Evolutionary conservation across 2,329 filamentous ascomycete species (phyloP), one percentile per base, ranked within the genome.

Genomic region (Chrysosphaeria jannelii): DNA sequence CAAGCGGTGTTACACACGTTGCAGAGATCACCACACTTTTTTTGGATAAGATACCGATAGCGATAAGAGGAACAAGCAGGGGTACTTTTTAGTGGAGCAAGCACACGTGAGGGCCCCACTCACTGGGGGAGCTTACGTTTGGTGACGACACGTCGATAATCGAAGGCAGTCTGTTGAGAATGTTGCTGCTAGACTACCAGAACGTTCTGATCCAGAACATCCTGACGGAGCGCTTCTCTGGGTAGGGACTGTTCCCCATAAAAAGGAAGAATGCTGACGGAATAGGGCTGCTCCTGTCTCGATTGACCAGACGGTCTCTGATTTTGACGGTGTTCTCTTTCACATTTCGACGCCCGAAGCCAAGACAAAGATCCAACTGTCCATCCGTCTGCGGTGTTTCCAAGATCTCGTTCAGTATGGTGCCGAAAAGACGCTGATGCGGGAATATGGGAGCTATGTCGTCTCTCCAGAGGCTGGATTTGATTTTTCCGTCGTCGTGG

Each of bases 311-410:
- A 76, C 89, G 31, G 76, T 91, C 31, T 93, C 81, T 42, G 85
- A 99, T 50, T 99, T 99, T 42, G 88, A 97, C 49, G 81, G 81
- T 42, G 85, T 93, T 36, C 89, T 74, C 35, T 99, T 93, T 50
- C 85, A 97, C 47, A 79, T 97, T 40, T 93, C 81, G 18, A 97
- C 85, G 1, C 85, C 81, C 28, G 78, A 90, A 45, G 53, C 65
- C 30, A 93, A 93, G 56, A 68, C 75, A 23, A 76, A 88, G 50
- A 91, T 99, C 34, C 59, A 89, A 24, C 66, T 99, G 28, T 97
- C 85, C 12, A 71, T 97, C 37, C 65, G 76, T 45, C 76, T 99
- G 45, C 72, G 81, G 51, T 99, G 85, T 53, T 99, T 68, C 52
- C 59, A 63, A 35, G 88, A 99, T 43, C 59, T 99, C 20, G 59